Percentiles rank a stretch among this genome's conserved stretches.
phyloP scores from a whole-genome alignment of 768 basidiomycete genomes.

The Collybiopsis luxurians region DNA sequence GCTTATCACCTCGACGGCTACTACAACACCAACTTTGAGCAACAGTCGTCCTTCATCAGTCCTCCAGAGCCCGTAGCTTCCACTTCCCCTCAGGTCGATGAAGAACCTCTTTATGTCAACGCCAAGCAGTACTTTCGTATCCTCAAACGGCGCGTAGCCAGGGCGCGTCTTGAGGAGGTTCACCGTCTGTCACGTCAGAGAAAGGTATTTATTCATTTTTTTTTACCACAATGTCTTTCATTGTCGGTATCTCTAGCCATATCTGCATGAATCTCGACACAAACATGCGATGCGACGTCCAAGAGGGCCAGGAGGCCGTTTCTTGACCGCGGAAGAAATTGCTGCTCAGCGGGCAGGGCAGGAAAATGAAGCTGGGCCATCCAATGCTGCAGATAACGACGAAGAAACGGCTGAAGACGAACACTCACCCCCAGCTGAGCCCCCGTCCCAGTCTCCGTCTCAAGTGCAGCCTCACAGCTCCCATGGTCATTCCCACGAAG shows the following conservation, averaged over 20 bases:
- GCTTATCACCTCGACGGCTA: constrained; percentile 43
- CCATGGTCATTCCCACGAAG: constrained; percentile 15
- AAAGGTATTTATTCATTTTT: constrained; percentile 54
- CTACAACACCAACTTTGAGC: constrained; percentile 19
- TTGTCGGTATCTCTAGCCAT: constrained; percentile 57
- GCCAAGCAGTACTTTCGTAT: constrained; percentile 99
- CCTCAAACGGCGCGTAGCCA: constrained; percentile 88
- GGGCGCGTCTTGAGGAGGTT: constrained; percentile 90
- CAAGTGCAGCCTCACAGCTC: constrained; percentile 16
- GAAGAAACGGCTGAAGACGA: constrained; percentile 45
- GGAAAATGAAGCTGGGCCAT: constrained; percentile 30
- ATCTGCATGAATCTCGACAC: constrained; percentile 97
- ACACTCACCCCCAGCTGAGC: constrained; percentile 4
- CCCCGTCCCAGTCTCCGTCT: constrained; percentile 12
- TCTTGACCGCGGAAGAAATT: constrained; percentile 95
- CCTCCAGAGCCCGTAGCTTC: constrained; percentile 17
- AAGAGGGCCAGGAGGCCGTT: constrained; percentile 94
- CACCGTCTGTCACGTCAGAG: constrained; percentile 90
- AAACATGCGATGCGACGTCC: constrained; percentile 98
- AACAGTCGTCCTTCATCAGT: constrained; percentile 10
- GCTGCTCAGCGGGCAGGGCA: constrained; percentile 66
- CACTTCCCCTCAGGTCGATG: constrained; percentile 57
- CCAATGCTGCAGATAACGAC: constrained; percentile 31
- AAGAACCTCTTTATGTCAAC: constrained; percentile 98
- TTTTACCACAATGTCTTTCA: constrained; percentile 2